A percentile compares a stretch with the other conserved stretches of the same genome.
Conservation (phyloP, 768 basidiomycete species). For the Suillus hirtellus region DNA sequence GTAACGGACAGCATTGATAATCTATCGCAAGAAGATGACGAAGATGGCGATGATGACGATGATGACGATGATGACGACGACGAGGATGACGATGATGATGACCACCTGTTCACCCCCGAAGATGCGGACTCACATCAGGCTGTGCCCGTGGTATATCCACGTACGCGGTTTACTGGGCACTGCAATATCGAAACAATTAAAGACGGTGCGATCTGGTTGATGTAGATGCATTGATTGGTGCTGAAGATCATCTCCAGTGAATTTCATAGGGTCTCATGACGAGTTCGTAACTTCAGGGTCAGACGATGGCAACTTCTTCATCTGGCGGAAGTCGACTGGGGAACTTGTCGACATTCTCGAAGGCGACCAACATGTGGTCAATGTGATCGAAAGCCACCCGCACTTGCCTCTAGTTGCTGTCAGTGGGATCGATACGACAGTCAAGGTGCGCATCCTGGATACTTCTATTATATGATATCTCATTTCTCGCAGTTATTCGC, state of each 20-base stretch:
- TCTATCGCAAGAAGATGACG: conserved; percentile 28
- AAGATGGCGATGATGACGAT: conserved; percentile 27
- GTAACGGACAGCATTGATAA: conserved; percentile 29
- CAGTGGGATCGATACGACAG: conserved; percentile 82
- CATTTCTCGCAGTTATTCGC: conserved; percentile 57
- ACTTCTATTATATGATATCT: conserved; percentile 4
- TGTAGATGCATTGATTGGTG: background rate
- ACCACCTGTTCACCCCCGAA: conserved; percentile 27
- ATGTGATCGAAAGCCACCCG: conserved; percentile 83
- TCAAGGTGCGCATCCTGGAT: conserved; percentile 57
- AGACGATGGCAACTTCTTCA: conserved; percentile 85
- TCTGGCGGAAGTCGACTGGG: conserved; percentile 76
- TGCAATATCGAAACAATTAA: conserved; percentile 85
- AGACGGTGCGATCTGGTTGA: conserved; percentile 57
- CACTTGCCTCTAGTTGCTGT: conserved; percentile 79
- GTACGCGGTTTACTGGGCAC: conserved; percentile 62
- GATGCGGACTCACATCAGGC: conserved; percentile 28
- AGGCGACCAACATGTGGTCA: conserved; percentile 80
- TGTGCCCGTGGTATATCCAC: conserved; percentile 63
- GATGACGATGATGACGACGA: conserved; percentile 34
- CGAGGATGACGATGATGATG: conserved; percentile 35
- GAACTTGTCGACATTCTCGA: conserved; percentile 75
- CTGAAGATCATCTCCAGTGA: conserved; percentile 50
- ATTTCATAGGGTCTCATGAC: conserved; percentile 77
- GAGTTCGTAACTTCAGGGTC: conserved; percentile 83